Percentiles rank a stretch among this genome's conserved stretches.
Conservation (phyloP, 2,329 filamentous ascomycete species). For the Nemania sp. region DNA sequence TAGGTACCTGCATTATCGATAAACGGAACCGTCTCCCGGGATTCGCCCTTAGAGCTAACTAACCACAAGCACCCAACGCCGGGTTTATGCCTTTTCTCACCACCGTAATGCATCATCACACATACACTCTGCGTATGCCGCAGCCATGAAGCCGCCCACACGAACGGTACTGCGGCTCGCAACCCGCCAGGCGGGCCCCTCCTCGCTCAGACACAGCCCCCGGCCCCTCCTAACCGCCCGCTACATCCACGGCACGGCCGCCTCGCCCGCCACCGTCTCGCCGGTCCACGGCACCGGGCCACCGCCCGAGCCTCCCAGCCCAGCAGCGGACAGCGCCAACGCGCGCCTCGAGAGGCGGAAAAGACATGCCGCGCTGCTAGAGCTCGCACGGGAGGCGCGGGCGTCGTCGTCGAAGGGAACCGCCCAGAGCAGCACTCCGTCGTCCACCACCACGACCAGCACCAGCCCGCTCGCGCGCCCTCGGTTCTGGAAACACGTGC, state of each 20-base stretch:
- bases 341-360: conserved; percentile 54
- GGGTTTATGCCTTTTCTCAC: background rate
- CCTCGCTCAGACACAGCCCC: conserved; percentile 29
- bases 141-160: conserved; percentile 48
- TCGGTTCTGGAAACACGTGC: conserved; percentile 88
- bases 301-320: conserved; percentile 59
- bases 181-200: conserved; percentile 36
- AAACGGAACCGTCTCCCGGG: background rate
- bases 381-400: conserved; percentile 55
- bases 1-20: conserved; percentile 7
- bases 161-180: conserved; percentile 47
- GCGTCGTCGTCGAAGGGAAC: conserved; percentile 28
- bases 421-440: background rate
- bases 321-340: conserved; percentile 44
- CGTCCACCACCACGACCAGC: background rate
- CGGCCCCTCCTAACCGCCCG: conserved; percentile 35
- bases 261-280: conserved; percentile 52
- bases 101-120: background rate
- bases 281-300: conserved; percentile 62
- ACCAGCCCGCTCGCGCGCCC: conserved; percentile 56
- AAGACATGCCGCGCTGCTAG: conserved; percentile 60
- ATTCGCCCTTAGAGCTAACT: background rate
- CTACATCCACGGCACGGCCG: conserved; percentile 41
- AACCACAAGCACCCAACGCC: background rate
- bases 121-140: background rate